Evolutionary conservation across 2,329 filamentous ascomycete species (phyloP), one percentile per base, ranked within the genome.

Genomic region (Coniochaeta hoffmannii): DNA sequence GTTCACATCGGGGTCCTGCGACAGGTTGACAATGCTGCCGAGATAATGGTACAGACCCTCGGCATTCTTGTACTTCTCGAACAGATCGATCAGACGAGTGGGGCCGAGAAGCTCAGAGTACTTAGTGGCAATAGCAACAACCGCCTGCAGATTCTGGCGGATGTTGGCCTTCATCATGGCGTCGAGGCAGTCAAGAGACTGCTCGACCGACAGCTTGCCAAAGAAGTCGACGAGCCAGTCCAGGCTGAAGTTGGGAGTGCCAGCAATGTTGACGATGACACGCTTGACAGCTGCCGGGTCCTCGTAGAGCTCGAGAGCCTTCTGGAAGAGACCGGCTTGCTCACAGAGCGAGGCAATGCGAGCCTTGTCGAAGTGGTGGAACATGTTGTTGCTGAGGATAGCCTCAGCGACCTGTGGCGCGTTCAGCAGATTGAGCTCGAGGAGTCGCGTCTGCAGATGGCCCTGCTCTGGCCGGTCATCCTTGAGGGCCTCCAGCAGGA

Each of bases 21-120:
- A 96, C 50, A 99, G 79, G 70, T 99, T 99, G 73, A 99, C 93
- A 63, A 99, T 95, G 69, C 92, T 96, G 59, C 94, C 94, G 15
- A 99, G 85, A 75, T 97, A 99, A 78, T 96, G 97, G 82, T 94
- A 99, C 4, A 99, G 85, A 69, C 94, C 94, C 72, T 99, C 94
- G 3, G 90, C 87, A 34, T 94, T 97, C 72, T 94, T 92, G 77
- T 97, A 96, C 78, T 96, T 97, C 77, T 99, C 94, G 53, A 99
- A 88, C 7, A 99, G 82, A 62, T 96, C 90, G 60, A 99, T 96
- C 62, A 99, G 81, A 54, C 85, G 86, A 56, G 85, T 87, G n/a
- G 94, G 78, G 9, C 92, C 93, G 28, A 99, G 83, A 9, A 97
- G 83, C 67, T 99, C 95, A 0, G 93, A 97, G 75, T 96, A 99